Percentiles rank a stretch among this genome's conserved stretches.
phyloP scores from a whole-genome alignment of 805 yeast species.

The Cyberlindnera amylophila region DNA sequence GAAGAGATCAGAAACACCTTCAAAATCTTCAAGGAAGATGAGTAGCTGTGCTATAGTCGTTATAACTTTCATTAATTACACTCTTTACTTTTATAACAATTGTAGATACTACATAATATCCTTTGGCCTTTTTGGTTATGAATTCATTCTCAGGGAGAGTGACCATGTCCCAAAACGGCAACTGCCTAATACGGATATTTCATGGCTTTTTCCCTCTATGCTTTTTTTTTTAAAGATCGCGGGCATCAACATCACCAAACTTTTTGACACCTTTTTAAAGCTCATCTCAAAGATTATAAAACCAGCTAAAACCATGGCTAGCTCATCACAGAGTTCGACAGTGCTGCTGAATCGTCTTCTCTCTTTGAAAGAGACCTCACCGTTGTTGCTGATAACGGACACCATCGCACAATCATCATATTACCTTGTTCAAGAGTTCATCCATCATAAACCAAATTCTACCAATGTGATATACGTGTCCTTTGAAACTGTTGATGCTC shows the following conservation, averaged over 20 bases:
- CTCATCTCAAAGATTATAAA: not conserved
- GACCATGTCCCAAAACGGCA: too few species aligned
- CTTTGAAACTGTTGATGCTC: conserved; percentile 59
- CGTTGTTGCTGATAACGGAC: conserved; percentile 69
- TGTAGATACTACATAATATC: too few species aligned
- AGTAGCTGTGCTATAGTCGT: too few species aligned
- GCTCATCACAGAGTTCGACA: conserved; percentile 37
- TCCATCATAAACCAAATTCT: conserved; percentile 34
- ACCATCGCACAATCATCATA: conserved; percentile 65
- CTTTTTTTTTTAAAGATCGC: too few species aligned
- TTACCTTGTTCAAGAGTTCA: conserved; percentile 54
- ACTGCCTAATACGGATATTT: too few species aligned
- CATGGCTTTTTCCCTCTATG: too few species aligned
- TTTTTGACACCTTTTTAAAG: too few species aligned
- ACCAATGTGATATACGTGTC: conserved; percentile 52
- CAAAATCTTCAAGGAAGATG: conserved; percentile 65
- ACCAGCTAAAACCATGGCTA: conserved; percentile 31
- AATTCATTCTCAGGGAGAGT: too few species aligned
- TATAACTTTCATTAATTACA: too few species aligned
- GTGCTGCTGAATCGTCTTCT: conserved; percentile 66
- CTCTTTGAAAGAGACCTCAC: conserved; percentile 67
- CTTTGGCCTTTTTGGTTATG: too few species aligned
- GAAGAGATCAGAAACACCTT: conserved; percentile 78
- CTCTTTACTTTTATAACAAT: too few species aligned
- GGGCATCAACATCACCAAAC: too few species aligned